Percentiles rank a stretch among this genome's conserved stretches.
phyloP scores from a whole-genome alignment of 1,284 basidiomycete genomes.

The Porodaedalea pini region DNA sequence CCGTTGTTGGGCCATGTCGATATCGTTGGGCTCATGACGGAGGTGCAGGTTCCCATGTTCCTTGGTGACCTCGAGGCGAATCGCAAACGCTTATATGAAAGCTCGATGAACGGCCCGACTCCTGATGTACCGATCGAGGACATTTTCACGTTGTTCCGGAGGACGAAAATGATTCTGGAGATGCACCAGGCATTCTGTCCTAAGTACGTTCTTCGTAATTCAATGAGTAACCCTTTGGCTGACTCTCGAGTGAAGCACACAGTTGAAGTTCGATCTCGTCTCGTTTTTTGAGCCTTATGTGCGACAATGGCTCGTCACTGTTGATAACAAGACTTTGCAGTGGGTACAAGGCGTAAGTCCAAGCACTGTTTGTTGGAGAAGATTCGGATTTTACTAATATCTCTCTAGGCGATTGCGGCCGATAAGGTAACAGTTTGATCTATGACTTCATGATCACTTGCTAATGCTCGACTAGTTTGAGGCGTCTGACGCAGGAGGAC shows the following conservation, averaged over 20 bases:
- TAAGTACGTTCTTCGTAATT: constrained; percentile 45
- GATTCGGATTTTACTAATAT: constrained; percentile 14
- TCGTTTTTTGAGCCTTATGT: constrained; percentile 88
- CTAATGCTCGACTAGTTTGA: constrained; percentile 59
- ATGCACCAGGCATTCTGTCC: constrained; percentile 84
- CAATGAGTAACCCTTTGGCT: background rate
- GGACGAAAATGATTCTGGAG: constrained; percentile 65
- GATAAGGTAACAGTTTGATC: constrained; percentile 63
- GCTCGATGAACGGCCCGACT: constrained; percentile 74
- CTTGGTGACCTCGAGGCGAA: constrained; percentile 73
- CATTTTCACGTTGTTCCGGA: constrained; percentile 81
- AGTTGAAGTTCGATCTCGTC: constrained; percentile 63
- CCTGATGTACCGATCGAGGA: constrained; percentile 84
- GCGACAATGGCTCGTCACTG: constrained; percentile 85
- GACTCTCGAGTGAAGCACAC: constrained; percentile 38
- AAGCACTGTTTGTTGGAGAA: constrained; percentile 3
- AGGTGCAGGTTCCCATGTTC: constrained; percentile 71
- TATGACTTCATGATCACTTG: constrained; percentile 8
- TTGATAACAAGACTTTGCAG: constrained; percentile 85
- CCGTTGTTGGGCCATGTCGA: constrained; percentile 79
- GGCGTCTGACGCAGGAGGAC: constrained; percentile 78
- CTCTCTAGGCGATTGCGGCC: constrained; percentile 69
- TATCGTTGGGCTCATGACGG: constrained; percentile 73
- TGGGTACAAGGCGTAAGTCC: constrained; percentile 87
- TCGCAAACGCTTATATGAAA: constrained; percentile 68